Conservation (phyloP, 208 protist genomes). For the Polymyxa betae region DNA sequence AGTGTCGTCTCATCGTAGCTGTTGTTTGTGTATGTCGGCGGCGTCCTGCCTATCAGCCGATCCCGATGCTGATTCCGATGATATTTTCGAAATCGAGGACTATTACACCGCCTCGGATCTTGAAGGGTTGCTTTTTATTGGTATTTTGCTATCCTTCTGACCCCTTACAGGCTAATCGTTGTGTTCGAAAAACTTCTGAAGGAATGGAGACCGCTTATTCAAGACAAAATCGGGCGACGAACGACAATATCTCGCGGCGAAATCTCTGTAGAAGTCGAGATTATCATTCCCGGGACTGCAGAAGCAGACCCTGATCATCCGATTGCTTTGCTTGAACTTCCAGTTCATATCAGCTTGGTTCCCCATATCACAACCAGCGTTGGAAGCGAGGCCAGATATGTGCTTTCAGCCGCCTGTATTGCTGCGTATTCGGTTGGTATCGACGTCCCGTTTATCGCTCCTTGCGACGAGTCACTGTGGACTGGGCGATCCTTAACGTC, state of each 20-base stretch:
- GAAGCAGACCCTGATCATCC: neutral
- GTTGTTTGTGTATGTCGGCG: too few species aligned
- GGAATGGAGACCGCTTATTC: neutral
- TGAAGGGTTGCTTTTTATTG: neutral
- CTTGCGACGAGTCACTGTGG: neutral
- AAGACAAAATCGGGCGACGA: neutral
- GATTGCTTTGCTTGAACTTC: neutral
- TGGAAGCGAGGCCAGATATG: neutral
- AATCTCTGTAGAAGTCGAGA: neutral
- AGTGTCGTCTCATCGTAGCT: too few species aligned
- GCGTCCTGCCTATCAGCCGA: too few species aligned
- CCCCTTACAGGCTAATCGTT: neutral
- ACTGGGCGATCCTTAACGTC: too few species aligned
- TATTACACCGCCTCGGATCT: neutral
- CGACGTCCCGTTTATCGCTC: neutral
- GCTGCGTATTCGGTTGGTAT: neutral
- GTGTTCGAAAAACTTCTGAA: neutral
- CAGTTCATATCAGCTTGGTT: neutral
- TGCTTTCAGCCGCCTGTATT: neutral
- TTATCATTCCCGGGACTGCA: neutral
- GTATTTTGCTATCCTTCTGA: neutral
- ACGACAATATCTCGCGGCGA: too few species aligned
- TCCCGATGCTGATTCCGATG: too few species aligned
- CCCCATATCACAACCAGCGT: neutral
- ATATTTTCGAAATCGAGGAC: neutral